Base-by-base conservation (phyloP, 2,329 filamentous ascomycete genomes). In the Exutisphaerella laricina region DNA sequence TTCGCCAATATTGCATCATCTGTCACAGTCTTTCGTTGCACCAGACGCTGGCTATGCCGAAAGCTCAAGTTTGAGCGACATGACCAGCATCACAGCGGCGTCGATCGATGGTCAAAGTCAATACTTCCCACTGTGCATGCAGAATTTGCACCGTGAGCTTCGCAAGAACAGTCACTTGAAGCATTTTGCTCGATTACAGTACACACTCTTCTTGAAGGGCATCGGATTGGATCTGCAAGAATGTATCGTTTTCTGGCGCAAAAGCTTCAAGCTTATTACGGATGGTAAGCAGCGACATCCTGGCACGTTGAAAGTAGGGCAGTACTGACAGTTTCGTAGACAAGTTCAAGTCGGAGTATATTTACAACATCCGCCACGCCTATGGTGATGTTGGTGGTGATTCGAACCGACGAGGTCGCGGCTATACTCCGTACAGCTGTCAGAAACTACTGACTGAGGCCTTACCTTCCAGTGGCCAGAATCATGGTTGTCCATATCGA, bases 331-430 rank as follows among this genome's bases (percentile, higher is more conserved):
- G 28, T 5, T 4, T 20, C 23, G 6, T 48, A 63, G 90, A 97
- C 58, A 83, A 83, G 25, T 98, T 97, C 75, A 94, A 94, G 68
- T 97, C 96, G 62, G 88, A 96, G 62, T 97, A 98, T 69, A 79
- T 85, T 32, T 98, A 98, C 75, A 97, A 98, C 63, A 79, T 97
- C 45, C 85, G 89, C n/a, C 90, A 98, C 73, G 67, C 75, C 1
- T 98, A 97, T 64, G 92, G 92, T 53, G 90, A 97, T 58, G 92
- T 97, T 1, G 92, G 92, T 41, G 90, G 90, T 45, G 90, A 97
- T 66, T 75, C 81, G 14, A 96, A 94, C 61, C 79, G 90, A 22
- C 79, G 90, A 41, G 85, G 88, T 30, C 78, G 85, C 41, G 90
- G 90, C 14, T 96, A 96, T 64, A 85, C 85, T 36, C 88, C 92